Base-by-base conservation (phyloP, 768 basidiomycete species). In the Calocera cornea region DNA sequence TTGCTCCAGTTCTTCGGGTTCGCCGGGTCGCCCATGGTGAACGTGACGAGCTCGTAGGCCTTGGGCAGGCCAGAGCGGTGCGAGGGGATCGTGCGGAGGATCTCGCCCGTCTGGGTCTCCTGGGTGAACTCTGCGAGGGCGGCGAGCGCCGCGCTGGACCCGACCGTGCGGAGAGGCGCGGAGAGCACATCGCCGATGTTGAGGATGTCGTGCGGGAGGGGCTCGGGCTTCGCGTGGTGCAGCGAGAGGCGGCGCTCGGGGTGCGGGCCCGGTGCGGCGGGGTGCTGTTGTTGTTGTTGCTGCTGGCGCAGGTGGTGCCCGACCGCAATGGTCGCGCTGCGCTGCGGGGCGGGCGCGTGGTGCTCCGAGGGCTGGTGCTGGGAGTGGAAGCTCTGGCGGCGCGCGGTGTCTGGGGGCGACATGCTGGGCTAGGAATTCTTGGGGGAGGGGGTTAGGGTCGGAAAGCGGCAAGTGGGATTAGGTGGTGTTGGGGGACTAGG, bases 1-100 rank as follows among this genome's bases (percentile, higher is more conserved):
- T 68, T 71, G 0, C 77, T 74, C 81, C 83, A 85, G 70, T 84
- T 85, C 72, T 84, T 82, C 8, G 86, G 85, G 70, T 86, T 86
- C 27, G 70, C 70, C 11, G 79, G 82, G 72, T 86, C 86, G 71
- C 82, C 72, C 0, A 82, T 14, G 14, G 24, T 60, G 54, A 60
- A 60, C 7, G 54, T 60, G 54, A 60, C 54, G 54, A 60, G 54
- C 27, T 60, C 54, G 24, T 16, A 12, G 24, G 54, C 5, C 27
- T 19, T 60, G 7, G 31, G 54, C 54, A 16, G 14, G 27, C 54
- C 54, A 27, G 54, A 60, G 54, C 14, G 14, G 54, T 60, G 54
- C 24, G 27, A 29, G 54, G 54, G 54, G 31, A 60, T 31, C 2
- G 54, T 60, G 24, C 54, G 54, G 5, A 60, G 54, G 54, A 60